Conservation (phyloP, 495 filamentous ascomycete genomes). For the Podospora didyma region DNA sequence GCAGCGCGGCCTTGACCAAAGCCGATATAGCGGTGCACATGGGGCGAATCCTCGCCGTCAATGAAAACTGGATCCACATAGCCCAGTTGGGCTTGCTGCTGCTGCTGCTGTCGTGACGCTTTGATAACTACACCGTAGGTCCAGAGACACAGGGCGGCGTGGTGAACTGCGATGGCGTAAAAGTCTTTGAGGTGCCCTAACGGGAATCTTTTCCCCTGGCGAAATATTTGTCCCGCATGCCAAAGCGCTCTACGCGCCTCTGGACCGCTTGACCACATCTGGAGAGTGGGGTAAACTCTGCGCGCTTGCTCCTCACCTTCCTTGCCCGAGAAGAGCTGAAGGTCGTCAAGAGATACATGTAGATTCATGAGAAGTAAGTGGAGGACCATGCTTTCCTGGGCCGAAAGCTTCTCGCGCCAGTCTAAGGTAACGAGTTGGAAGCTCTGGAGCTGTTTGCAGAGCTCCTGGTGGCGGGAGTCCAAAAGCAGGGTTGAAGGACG, state of each 20-base stretch:
- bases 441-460: slow-evolving; percentile 29
- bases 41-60: slow-evolving; percentile 42
- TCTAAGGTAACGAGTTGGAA: slow-evolving; percentile 27
- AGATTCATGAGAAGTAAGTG: slow-evolving; percentile 57
- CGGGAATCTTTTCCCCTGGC: slow-evolving; percentile 47
- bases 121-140: slow-evolving; percentile 49
- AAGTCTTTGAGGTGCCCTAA: slow-evolving; percentile 51
- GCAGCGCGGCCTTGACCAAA: slow-evolving; percentile 42
- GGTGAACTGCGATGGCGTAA: slow-evolving; percentile 55
- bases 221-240: slow-evolving; percentile 60
- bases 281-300: slow-evolving; percentile 47
- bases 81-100: not conserved
- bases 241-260: slow-evolving; percentile 56
- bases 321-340: slow-evolving; percentile 61
- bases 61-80: slow-evolving; percentile 37
- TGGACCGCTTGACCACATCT: slow-evolving; percentile 47
- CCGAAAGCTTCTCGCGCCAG: slow-evolving; percentile 25
- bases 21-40: slow-evolving; percentile 45
- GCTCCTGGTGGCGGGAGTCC: slow-evolving; percentile 49
- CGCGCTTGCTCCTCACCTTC: slow-evolving; percentile 59
- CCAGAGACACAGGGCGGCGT: slow-evolving; percentile 59
- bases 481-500: slow-evolving; percentile 40
- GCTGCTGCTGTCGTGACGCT: slow-evolving; percentile 15
- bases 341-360: slow-evolving; percentile 58
- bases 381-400: slow-evolving; percentile 44